Percentiles rank a stretch among this genome's conserved stretches.
Evolutionary conservation across 805 yeast species (phyloP).

Genomic region (Metschnikowia anglica): DNA sequence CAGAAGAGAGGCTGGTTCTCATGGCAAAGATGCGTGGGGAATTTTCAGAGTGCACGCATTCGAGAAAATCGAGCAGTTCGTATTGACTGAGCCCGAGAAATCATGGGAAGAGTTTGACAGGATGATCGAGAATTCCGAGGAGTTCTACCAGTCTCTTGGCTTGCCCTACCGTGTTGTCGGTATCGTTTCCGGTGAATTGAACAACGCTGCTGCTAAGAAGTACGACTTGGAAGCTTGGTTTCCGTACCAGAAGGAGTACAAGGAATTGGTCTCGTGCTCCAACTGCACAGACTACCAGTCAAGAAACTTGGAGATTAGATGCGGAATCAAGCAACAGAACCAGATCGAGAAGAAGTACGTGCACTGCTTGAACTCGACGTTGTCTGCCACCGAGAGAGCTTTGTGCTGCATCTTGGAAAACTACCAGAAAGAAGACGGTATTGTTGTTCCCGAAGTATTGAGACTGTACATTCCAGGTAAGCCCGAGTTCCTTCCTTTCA

Average conservation of each 20-base stretch:
- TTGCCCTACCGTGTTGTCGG: slow-evolving; percentile 97
- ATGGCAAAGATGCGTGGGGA: slow-evolving; percentile 99
- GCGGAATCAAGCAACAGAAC: slow-evolving; percentile 94
- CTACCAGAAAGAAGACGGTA: slow-evolving; percentile 96
- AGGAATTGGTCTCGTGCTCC: slow-evolving; percentile 96
- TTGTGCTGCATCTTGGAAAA: slow-evolving; percentile 95
- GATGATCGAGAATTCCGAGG: slow-evolving; percentile 90
- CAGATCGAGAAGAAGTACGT: slow-evolving; percentile 97
- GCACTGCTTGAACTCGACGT: slow-evolving; percentile 95
- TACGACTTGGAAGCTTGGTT: slow-evolving; percentile 99
- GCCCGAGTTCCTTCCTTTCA: slow-evolving; percentile 92
- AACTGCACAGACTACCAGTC: slow-evolving; percentile 99
- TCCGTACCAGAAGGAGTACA: slow-evolving; percentile 98
- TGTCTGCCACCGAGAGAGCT: slow-evolving; percentile 98
- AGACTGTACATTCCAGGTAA: slow-evolving; percentile 97
- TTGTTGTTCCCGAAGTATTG: slow-evolving; percentile 89
- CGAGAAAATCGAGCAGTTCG: slow-evolving; percentile 97
- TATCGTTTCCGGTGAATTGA: slow-evolving; percentile 96
- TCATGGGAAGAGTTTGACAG: slow-evolving; percentile 97
- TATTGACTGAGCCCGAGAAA: slow-evolving; percentile 94
- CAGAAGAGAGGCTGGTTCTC: slow-evolving; percentile 99
- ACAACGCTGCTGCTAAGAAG: slow-evolving; percentile 98
- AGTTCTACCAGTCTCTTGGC: slow-evolving; percentile 86
- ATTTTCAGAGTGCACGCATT: slow-evolving; percentile 98
- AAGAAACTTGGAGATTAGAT: slow-evolving; percentile 96